Percentiles rank a stretch among this genome's conserved stretches.
phyloP scores from a whole-genome alignment of 2,329 filamentous ascomycete species.

The Fusarium austroafricanum region DNA sequence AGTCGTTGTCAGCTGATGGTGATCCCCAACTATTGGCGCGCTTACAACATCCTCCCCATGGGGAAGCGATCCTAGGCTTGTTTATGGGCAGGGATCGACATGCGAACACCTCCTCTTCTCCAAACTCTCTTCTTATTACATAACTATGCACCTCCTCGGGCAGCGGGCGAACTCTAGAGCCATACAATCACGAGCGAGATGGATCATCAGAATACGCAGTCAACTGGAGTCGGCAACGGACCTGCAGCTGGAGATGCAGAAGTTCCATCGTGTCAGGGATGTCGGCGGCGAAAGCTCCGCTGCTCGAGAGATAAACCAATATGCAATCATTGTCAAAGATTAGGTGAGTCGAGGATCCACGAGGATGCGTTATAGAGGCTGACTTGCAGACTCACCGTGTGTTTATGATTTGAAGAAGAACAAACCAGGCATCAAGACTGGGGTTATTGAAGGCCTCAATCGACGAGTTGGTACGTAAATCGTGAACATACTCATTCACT shows the following conservation, averaged over 20 bases:
- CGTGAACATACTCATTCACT: neutral
- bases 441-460: slow-evolving; percentile 27
- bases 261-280: slow-evolving; percentile 39
- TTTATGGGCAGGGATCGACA: slow-evolving; percentile 4
- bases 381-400: slow-evolving; percentile 21
- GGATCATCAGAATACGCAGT: slow-evolving; percentile 2
- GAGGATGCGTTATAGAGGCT: neutral
- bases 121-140: neutral
- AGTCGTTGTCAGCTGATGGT: neutral
- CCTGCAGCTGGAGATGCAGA: slow-evolving; percentile 12
- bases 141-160: slow-evolving; percentile 21
- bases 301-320: slow-evolving; percentile 37
- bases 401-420: slow-evolving; percentile 33
- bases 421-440: slow-evolving; percentile 33
- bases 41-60: slow-evolving; percentile 17
- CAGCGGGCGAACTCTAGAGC: slow-evolving; percentile 26
- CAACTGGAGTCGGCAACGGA: neutral
- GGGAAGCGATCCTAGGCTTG: neutral
- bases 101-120: slow-evolving; percentile 1
- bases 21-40: slow-evolving; percentile 20
- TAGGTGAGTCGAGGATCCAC: slow-evolving; percentile 1
- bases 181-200: neutral
- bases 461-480: slow-evolving; percentile 29
- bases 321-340: slow-evolving; percentile 37
- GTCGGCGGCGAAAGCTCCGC: slow-evolving; percentile 36